Percentiles rank a stretch among this genome's conserved stretches.
phyloP scores from a whole-genome alignment of 1,284 basidiomycete genomes.

The Pisolithus thermaeus region DNA sequence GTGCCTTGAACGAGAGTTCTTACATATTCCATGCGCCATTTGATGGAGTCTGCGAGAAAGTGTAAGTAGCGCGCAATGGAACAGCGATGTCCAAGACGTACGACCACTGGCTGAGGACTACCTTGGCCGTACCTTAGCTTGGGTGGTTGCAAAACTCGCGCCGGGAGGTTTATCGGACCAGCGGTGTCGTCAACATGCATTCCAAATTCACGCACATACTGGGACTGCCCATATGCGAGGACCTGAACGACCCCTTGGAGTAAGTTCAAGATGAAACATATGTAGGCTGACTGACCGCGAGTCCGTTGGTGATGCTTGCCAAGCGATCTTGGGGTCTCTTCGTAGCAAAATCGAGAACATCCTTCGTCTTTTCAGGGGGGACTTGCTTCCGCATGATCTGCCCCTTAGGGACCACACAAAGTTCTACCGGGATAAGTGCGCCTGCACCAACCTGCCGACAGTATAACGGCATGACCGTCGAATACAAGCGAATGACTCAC shows the following conservation, averaged over 20 bases:
- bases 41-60: conserved; percentile 39
- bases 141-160: conserved; percentile 58
- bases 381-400: conserved; percentile 74
- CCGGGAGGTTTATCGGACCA: conserved; percentile 47
- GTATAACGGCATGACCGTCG: not conserved
- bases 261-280: not conserved
- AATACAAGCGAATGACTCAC: conserved; percentile 31
- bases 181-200: conserved; percentile 46
- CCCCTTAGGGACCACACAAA: conserved; percentile 58
- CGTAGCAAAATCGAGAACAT: conserved; percentile 67
- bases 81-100: conserved; percentile 26
- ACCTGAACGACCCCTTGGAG: conserved; percentile 34
- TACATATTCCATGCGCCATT: conserved; percentile 72
- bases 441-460: conserved; percentile 54
- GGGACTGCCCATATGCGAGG: conserved; percentile 63
- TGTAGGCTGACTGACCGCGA: conserved; percentile 36
- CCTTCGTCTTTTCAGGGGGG: conserved; percentile 58
- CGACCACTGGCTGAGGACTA: conserved; percentile 47
- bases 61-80: not conserved
- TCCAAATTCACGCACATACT: conserved; percentile 67
- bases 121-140: conserved; percentile 53
- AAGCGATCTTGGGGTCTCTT: conserved; percentile 60
- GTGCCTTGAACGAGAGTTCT: conserved; percentile 7
- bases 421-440: conserved; percentile 62
- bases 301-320: conserved; percentile 49